These are phyloP conservation scores for Orbilia blumenaviensis DNA, from an alignment of 2,329 filamentous ascomycete genomes.

Conservation along the genomic window DNA sequence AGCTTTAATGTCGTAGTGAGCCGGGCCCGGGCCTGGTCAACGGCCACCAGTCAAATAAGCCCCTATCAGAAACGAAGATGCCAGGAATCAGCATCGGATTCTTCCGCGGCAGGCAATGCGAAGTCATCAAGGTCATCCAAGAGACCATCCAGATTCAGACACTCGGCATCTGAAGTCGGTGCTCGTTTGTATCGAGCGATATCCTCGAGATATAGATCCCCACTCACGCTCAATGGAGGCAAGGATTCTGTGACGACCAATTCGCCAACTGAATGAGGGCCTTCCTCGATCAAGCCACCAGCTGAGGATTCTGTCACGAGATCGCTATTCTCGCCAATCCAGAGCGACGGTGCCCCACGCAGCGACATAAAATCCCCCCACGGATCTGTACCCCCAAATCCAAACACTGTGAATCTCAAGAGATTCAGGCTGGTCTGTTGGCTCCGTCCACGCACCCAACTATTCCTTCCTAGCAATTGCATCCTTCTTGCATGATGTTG, in stretches of 20 bases:
- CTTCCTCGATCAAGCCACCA: slow-evolving; percentile 1
- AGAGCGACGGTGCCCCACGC: not conserved
- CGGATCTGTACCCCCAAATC: slow-evolving; percentile 15
- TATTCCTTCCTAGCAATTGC: slow-evolving; percentile 48
- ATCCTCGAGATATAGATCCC: slow-evolving; percentile 25
- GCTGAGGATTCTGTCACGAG: slow-evolving; percentile 4
- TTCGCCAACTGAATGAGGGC: slow-evolving; percentile 10
- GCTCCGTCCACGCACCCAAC: slow-evolving; percentile 21
- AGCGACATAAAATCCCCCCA: slow-evolving; percentile 19
- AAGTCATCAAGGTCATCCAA: slow-evolving; percentile 47
- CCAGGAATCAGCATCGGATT: slow-evolving; percentile 30
- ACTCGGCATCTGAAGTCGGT: not conserved
- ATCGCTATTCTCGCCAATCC: slow-evolving; percentile 5
- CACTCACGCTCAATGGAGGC: not conserved
- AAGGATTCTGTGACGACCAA: not conserved
- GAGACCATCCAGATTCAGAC: slow-evolving; percentile 10
- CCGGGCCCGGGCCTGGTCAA: not conserved
- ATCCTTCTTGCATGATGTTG: slow-evolving; percentile 43
- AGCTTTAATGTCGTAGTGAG: not conserved
- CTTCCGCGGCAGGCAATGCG: slow-evolving; percentile 31
- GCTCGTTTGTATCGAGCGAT: slow-evolving; percentile 37
- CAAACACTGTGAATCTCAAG: slow-evolving; percentile 28
- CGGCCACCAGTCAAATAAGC: not conserved
- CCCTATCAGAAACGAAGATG: slow-evolving; percentile 39
- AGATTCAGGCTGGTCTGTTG: slow-evolving; percentile 33